phyloP scores from a whole-genome alignment of 257 asterid genomes.

The Solanum verrucosum region DNA sequence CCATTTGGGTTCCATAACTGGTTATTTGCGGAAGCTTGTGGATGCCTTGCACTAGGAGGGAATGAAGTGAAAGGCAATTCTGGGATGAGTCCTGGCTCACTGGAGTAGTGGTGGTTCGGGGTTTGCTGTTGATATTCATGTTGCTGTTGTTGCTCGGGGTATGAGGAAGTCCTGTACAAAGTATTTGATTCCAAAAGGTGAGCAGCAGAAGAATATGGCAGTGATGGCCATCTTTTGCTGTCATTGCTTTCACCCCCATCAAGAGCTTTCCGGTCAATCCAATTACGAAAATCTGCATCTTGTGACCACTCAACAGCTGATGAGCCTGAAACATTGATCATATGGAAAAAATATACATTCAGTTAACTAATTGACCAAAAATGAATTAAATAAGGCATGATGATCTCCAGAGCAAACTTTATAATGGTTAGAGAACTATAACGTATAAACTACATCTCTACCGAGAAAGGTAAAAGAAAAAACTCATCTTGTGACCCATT shows the following conservation, averaged over 20 bases:
- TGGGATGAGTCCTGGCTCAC: slow-evolving; percentile 63
- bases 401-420: not conserved
- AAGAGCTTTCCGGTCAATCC: slow-evolving; percentile 48
- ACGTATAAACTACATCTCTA: not conserved
- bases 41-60: slow-evolving; percentile 65
- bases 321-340: slow-evolving; percentile 43
- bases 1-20: slow-evolving; percentile 29
- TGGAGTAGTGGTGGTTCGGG: slow-evolving; percentile 45
- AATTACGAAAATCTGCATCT: slow-evolving; percentile 44
- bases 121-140: slow-evolving; percentile 39
- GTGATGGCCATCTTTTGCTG: slow-evolving; percentile 59
- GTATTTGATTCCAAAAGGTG: slow-evolving; percentile 33
- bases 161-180: slow-evolving; percentile 74
- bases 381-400: not conserved
- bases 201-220: slow-evolving; percentile 39
- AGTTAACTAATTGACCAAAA: not conserved
- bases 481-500: not conserved
- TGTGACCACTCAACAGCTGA: slow-evolving; percentile 71
- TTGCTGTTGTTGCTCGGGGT: slow-evolving; percentile 75
- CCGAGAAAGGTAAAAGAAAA: not conserved
- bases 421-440: not conserved
- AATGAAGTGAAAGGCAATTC: slow-evolving; percentile 62
- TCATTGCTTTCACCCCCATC: slow-evolving; percentile 34
- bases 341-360: not conserved
- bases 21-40: slow-evolving; percentile 62